Evolutionary conservation across 179 eudicot species (phyloP).

Genomic region (Amaranthus tricolor): DNA sequence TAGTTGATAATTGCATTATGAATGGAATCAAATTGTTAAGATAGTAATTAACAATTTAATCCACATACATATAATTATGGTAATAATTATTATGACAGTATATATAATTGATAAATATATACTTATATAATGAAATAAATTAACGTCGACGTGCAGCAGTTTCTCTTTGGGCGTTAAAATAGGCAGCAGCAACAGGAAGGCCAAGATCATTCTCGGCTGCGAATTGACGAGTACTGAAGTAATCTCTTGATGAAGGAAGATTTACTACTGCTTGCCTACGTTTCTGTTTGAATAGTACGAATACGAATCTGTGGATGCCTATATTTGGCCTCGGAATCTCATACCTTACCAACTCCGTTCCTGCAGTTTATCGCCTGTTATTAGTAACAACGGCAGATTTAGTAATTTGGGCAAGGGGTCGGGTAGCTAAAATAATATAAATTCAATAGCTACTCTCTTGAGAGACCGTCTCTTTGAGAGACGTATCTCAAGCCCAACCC

Average conservation of each 20-base stretch:
- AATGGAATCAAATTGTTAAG: too few species aligned
- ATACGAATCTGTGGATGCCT: constrained; percentile 82
- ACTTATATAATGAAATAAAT: background rate
- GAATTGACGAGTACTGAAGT: constrained; percentile 59
- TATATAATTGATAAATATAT: too few species aligned
- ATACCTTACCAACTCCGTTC: constrained; percentile 61
- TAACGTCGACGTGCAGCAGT: constrained; percentile 88
- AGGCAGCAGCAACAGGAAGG: constrained; percentile 76
- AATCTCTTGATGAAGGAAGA: constrained; percentile 45
- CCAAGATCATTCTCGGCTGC: constrained; percentile 62
- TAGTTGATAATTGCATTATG: too few species aligned
- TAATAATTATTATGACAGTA: too few species aligned
- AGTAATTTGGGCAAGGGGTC: too few species aligned
- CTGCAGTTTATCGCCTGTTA: constrained; percentile 23
- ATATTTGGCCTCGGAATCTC: constrained; percentile 86
- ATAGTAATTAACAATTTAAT: too few species aligned
- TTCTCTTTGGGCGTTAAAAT: constrained; percentile 79
- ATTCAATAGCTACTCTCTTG: too few species aligned
- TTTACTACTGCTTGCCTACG: constrained; percentile 20
- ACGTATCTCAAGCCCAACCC: too few species aligned
- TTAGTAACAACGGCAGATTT: background rate
- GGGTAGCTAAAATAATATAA: too few species aligned
- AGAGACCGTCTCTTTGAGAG: too few species aligned
- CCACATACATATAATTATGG: too few species aligned
- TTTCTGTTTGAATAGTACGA: constrained; percentile 60